Percentiles rank a stretch among this genome's conserved stretches.
Evolutionary conservation across 75 land plant genomes (phyloP).

Genomic region (Cupressus sempervirens): DNA sequence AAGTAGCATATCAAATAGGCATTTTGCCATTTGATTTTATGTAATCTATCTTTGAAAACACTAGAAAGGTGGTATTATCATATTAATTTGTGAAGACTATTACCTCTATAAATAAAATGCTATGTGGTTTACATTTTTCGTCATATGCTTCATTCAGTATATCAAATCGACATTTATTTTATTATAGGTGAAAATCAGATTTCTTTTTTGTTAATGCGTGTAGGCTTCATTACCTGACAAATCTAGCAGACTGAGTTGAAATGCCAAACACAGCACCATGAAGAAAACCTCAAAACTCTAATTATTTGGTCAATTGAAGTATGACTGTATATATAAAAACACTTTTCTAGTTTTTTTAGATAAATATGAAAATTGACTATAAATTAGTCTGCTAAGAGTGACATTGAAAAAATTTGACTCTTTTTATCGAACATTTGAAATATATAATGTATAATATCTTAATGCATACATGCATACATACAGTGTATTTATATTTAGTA

Average conservation of each 20-base stretch:
- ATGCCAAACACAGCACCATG: neutral
- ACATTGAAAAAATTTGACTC: too few relatives aligned
- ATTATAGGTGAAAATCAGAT: neutral
- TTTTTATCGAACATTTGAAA: too few relatives aligned
- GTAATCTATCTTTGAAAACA: neutral
- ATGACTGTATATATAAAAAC: neutral
- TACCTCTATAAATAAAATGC: neutral
- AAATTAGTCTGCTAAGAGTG: too few relatives aligned
- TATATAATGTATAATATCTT: too few relatives aligned
- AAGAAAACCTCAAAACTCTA: neutral
- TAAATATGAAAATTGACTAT: too few relatives aligned
- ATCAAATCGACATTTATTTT: neutral
- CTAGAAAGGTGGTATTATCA: neutral
- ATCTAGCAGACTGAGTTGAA: neutral
- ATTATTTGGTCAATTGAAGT: neutral
- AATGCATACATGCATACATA: too few relatives aligned
- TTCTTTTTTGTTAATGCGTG: too few relatives aligned
- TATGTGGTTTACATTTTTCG: neutral
- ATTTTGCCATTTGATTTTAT: neutral
- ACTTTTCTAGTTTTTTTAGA: neutral
- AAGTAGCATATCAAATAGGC: neutral
- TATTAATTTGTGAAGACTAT: neutral
- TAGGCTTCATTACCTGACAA: neutral
- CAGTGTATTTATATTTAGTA: too few relatives aligned
- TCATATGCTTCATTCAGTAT: neutral